A percentile compares a stretch with the other conserved stretches of the same genome.
Evolutionary conservation across 1,284 basidiomycete genomes (phyloP).

Genomic region (Ceratorhiza oryzae-sativae): DNA sequence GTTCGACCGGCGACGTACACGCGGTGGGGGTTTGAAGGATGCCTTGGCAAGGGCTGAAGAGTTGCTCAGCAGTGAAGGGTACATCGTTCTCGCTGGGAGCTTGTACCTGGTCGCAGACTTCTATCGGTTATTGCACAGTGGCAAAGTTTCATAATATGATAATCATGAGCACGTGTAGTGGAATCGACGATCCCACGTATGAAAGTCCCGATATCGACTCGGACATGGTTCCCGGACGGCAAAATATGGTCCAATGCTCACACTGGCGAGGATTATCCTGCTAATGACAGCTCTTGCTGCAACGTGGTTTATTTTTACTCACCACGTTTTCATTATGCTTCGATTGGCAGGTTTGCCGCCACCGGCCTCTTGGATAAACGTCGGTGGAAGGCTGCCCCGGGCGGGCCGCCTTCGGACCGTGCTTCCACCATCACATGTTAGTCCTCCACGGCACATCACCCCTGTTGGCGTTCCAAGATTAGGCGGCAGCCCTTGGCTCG

Average conservation of each 20-base stretch:
- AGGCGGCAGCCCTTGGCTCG: no score
- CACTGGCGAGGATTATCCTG: background rate
- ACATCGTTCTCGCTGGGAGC: conserved; percentile 85
- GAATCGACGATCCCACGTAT: background rate
- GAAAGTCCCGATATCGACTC: background rate
- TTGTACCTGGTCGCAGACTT: conserved; percentile 90
- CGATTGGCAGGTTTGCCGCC: background rate
- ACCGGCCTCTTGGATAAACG: conserved; percentile 2
- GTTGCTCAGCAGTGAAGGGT: conserved; percentile 49
- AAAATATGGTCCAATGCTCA: background rate
- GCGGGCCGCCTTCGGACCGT: conserved; percentile 15
- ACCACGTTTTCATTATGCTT: background rate
- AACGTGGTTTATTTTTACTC: background rate
- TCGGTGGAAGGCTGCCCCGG: background rate
- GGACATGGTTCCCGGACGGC: background rate
- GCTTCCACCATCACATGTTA: conserved; percentile 7
- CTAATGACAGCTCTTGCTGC: background rate
- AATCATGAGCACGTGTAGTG: background rate
- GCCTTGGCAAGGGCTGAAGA: conserved; percentile 42
- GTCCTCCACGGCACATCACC: background rate
- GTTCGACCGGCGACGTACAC: conserved; percentile 45
- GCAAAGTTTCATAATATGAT: conserved; percentile 9
- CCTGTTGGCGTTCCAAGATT: background rate
- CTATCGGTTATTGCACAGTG: conserved; percentile 62
- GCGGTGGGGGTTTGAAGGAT: conserved; percentile 25